Evolutionary conservation across 495 filamentous ascomycete species (phyloP), one percentile per base, ranked within the genome.

Genomic region (Penicillium macrosclerotiorum): DNA sequence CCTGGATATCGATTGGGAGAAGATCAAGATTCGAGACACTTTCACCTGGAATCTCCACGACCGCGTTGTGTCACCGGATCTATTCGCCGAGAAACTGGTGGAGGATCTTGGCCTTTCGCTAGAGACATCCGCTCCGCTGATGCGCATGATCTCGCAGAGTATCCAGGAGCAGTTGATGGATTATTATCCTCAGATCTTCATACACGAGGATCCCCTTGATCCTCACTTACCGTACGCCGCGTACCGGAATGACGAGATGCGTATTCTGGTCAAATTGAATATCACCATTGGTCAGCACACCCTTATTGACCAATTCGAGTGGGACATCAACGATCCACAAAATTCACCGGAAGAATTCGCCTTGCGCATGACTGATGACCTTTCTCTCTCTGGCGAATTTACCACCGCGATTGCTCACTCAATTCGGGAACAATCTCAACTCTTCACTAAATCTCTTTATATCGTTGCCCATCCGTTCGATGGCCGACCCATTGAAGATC

Each of bases 11-110:
- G 94, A 98, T 54, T 90, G 85, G 78, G 91, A 96, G 47, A 94
- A 94, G 68, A 81, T 96, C 54, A 92, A 95, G 69, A 80, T 98
- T 48, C 84, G 93, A 57, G 93, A 98, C 67, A 98, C 93, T 7
- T 96, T 98, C 57, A 98, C 93, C 14, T 98, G 90, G 89, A 98
- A 97, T 64, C 80, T 98, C 39, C 89, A 96, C 61, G 93, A 98
- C 57, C 81, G 89, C 37, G 80, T 90, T 17, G 78, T 93, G 4
- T 76, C 80, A 11, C 77, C 83, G 24, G 88, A 93, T 13, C 46
- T 89, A 17, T 96, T 97, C 65, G 89, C 90, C 1, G 80, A 88
- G 47, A 87, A 92, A 65, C 73, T 97, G 13, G 82, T 96, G 8
- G 93, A 98, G 63, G 93, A 98, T 63, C 82, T 98, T 61, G 83